Evolutionary conservation across 257 asterid species (phyloP).

Genomic region (Petrea volubilis): DNA sequence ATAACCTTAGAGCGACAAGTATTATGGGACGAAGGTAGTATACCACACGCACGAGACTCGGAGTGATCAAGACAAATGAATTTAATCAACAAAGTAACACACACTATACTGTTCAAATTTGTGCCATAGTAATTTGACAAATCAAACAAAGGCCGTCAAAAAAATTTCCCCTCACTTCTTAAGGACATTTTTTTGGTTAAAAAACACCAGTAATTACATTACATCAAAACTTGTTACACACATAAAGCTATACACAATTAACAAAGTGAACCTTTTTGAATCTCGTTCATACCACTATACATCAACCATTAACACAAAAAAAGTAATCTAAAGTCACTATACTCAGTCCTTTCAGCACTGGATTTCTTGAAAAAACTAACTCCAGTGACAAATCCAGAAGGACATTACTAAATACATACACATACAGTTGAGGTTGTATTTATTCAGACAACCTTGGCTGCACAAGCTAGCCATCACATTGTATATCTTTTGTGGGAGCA

Average conservation of each 20-base stretch:
- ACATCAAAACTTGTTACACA: neutral
- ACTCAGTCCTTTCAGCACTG: neutral
- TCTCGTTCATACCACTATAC: conserved; percentile 4
- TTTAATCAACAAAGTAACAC: no score
- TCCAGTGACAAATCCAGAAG: neutral
- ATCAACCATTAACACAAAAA: conserved; percentile 1
- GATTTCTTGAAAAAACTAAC: neutral
- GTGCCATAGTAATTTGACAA: neutral
- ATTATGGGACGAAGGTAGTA: no score
- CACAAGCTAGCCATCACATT: conserved; percentile 19
- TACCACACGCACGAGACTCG: no score
- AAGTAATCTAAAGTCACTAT: neutral
- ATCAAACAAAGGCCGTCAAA: neutral
- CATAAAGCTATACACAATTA: conserved; percentile 22
- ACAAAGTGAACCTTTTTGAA: neutral
- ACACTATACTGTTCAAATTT: no score
- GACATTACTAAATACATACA: neutral
- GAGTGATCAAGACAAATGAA: no score
- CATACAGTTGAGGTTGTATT: conserved; percentile 21
- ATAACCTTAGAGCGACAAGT: no score
- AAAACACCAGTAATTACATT: no score
- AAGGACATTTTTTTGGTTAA: no score
- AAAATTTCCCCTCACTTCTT: no score
- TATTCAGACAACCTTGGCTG: conserved; percentile 22
- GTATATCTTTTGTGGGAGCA: conserved; percentile 28